These are phyloP conservation scores for Phalaenopsis hybrid DNA, from an alignment of 116 monocot species.

Conservation along the genomic window DNA sequence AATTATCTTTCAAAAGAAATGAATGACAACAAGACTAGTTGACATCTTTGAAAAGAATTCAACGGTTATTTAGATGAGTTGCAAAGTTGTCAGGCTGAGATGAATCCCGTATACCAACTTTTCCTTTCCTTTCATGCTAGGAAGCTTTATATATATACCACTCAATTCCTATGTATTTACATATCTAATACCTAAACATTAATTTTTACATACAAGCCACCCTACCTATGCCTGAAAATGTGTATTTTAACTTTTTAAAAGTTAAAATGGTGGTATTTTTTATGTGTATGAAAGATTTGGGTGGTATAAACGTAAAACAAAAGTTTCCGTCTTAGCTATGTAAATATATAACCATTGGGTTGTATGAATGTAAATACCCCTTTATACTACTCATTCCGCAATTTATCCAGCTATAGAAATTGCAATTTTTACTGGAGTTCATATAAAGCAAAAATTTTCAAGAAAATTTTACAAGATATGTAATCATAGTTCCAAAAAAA, in stretches of 20 bases:
- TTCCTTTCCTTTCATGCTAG: background rate
- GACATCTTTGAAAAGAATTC: background rate
- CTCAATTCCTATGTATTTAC: too few relatives aligned
- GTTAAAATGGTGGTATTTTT: too few relatives aligned
- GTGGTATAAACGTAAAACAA: too few relatives aligned
- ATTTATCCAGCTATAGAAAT: background rate
- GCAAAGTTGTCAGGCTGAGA: background rate
- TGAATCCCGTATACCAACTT: background rate
- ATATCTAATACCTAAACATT: too few relatives aligned
- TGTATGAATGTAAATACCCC: too few relatives aligned
- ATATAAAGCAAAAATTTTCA: background rate
- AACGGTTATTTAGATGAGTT: background rate
- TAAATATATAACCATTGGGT: too few relatives aligned
- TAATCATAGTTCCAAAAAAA: background rate
- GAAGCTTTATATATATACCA: too few relatives aligned
- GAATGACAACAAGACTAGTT: background rate
- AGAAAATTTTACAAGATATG: background rate
- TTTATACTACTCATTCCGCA: background rate
- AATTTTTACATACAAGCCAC: too few relatives aligned
- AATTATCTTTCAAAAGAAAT: background rate
- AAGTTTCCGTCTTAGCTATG: too few relatives aligned
- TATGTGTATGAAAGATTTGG: too few relatives aligned
- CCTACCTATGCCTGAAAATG: too few relatives aligned
- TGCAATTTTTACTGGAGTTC: background rate
- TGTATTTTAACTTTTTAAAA: too few relatives aligned